Evolutionary conservation across 441 rosid genomes (phyloP).

Genomic region (Euphorbia celastroides): DNA sequence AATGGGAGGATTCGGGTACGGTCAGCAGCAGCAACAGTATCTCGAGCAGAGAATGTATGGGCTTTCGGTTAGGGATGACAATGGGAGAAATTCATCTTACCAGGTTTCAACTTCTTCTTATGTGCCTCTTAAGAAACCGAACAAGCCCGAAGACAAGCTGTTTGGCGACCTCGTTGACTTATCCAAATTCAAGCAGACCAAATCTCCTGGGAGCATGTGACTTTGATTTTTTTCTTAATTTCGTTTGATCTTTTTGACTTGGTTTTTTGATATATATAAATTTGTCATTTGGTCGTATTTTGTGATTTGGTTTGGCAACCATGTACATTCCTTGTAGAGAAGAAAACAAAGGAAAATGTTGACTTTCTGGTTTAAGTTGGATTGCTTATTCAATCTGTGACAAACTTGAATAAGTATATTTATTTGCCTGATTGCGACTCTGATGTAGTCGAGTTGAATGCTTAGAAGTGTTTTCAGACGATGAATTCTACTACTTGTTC

Average conservation of each 20-base stretch:
- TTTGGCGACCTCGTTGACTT: slow-evolving; percentile 97
- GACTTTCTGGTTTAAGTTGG: slow-evolving; percentile 15
- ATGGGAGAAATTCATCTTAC: slow-evolving; percentile 39
- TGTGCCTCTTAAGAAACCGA: slow-evolving; percentile 50
- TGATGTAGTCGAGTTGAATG: not conserved
- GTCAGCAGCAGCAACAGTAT: slow-evolving; percentile 61
- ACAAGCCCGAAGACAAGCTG: slow-evolving; percentile 88
- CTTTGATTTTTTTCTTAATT: slow-evolving; percentile 1
- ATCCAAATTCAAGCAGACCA: slow-evolving; percentile 68
- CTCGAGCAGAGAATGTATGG: slow-evolving; percentile 78
- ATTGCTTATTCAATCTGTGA: not conserved
- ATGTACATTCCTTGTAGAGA: slow-evolving; percentile 53
- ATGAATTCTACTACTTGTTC: too few species aligned
- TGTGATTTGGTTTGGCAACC: slow-evolving; percentile 33
- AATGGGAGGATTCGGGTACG: slow-evolving; percentile 66
- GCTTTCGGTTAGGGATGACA: slow-evolving; percentile 65
- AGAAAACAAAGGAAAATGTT: slow-evolving; percentile 9
- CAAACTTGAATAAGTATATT: too few species aligned
- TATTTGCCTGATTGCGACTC: not conserved
- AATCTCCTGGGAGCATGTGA: slow-evolving; percentile 82
- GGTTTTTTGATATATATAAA: slow-evolving; percentile 13
- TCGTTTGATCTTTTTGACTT: slow-evolving; percentile 14
- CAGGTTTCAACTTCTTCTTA: slow-evolving; percentile 59
- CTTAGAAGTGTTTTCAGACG: not conserved
- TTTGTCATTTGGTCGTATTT: slow-evolving; percentile 19